phyloP scores from a whole-genome alignment of 1,284 basidiomycete species.

The Boletus semigastroideus region DNA sequence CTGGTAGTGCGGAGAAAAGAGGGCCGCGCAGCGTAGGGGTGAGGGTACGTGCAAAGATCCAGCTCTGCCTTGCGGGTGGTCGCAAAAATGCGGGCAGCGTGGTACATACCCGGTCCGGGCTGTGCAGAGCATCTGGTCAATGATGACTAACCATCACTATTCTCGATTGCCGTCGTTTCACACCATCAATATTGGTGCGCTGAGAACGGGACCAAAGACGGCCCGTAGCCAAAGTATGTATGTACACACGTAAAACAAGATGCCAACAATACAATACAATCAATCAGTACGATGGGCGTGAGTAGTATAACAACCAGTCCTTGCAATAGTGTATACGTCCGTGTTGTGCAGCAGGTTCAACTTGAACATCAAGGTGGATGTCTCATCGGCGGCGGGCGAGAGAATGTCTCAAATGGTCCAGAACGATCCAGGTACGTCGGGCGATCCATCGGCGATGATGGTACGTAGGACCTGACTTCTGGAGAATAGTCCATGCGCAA shows the following conservation, averaged over 20 bases:
- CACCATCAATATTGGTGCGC: not conserved
- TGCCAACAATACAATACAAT: conserved; percentile 19
- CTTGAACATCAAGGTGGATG: conserved; percentile 17
- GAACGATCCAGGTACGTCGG: conserved; percentile 13
- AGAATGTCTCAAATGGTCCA: conserved; percentile 34
- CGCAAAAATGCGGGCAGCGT: conserved; percentile 9
- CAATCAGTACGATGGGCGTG: conserved; percentile 20
- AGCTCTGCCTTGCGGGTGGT: conserved; percentile 23
- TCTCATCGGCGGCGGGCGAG: conserved; percentile 33
- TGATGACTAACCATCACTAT: not conserved
- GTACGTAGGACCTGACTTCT: conserved; percentile 49
- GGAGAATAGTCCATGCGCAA: conserved; percentile 48
- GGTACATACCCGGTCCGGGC: conserved; percentile 10
- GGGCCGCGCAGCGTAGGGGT: conserved; percentile 32
- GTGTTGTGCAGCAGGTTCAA: not conserved
- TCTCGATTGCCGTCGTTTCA: not conserved
- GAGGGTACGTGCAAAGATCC: conserved; percentile 27
- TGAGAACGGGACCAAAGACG: not conserved
- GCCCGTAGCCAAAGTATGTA: conserved; percentile 8
- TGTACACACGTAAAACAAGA: conserved; percentile 16
- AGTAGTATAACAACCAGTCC: conserved; percentile 22
- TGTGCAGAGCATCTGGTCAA: conserved; percentile 8
- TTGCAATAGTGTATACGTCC: conserved; percentile 26
- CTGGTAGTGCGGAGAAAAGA: conserved; percentile 19
- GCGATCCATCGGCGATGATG: conserved; percentile 17